Percentiles rank a stretch among this genome's conserved stretches.
Evolutionary conservation across 371 early-diverging fungal species (phyloP).

Genomic region (Blakeslea trispora): DNA sequence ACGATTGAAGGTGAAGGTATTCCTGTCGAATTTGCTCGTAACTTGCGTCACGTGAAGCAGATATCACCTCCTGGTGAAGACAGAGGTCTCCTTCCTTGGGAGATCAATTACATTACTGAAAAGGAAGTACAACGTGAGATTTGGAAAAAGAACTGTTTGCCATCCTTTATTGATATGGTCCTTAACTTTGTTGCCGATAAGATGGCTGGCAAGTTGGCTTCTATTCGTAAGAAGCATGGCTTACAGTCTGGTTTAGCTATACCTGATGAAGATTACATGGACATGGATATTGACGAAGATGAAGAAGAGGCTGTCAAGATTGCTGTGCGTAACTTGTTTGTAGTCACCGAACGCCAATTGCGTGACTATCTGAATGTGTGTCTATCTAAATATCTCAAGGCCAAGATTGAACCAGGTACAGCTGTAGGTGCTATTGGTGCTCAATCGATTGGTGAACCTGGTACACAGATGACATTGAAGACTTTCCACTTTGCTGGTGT

Average conservation of each 20-base stretch:
- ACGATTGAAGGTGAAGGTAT: constrained; percentile 91
- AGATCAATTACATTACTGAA: constrained; percentile 64
- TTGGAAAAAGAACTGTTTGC: constrained; percentile 67
- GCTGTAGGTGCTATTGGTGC: constrained; percentile 98
- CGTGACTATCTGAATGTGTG: constrained; percentile 78
- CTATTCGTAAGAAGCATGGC: constrained; percentile 48
- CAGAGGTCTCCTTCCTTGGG: constrained; percentile 67
- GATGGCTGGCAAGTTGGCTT: constrained; percentile 55
- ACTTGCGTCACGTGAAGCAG: constrained; percentile 68
- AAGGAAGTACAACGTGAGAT: constrained; percentile 48
- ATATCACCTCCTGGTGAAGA: constrained; percentile 32
- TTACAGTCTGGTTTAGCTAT: constrained; percentile 57
- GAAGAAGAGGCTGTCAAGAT: constrained; percentile 47
- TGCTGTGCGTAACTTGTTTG: constrained; percentile 66
- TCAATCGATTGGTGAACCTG: constrained; percentile 99
- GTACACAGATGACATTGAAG: constrained; percentile 99
- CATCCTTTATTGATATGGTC: constrained; percentile 65
- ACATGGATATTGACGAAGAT: constrained; percentile 63
- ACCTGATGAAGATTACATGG: constrained; percentile 67
- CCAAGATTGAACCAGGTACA: constrained; percentile 94
- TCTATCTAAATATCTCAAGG: constrained; percentile 79
- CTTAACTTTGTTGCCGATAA: constrained; percentile 54
- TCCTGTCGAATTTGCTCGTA: constrained; percentile 90
- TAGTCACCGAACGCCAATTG: constrained; percentile 77
- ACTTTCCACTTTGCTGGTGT: constrained; percentile 99